Conservation (phyloP, 2,329 filamentous ascomycete species). For the Phialemoniopsis sp. region DNA sequence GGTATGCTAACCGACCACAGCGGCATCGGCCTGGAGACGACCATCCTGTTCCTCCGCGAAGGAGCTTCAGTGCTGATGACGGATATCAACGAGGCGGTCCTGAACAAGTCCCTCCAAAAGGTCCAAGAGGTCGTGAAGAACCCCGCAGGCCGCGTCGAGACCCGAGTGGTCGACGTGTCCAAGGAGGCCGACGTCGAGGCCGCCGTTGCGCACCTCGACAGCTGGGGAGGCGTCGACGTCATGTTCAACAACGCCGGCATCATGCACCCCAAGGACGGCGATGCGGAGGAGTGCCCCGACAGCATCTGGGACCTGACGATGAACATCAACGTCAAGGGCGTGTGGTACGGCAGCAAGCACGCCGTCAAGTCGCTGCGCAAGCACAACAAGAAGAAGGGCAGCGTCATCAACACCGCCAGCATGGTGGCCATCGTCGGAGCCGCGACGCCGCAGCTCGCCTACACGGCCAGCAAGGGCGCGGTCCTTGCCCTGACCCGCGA, state of each 20-base stretch:
- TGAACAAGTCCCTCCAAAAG: no score
- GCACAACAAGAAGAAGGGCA: conserved; percentile 71
- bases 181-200: conserved; percentile 75
- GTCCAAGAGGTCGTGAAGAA: no score
- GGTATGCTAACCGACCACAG: no score
- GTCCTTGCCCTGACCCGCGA: conserved; percentile 85
- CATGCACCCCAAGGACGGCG: conserved; percentile 79
- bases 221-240: conserved; percentile 81
- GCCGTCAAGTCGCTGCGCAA: conserved; percentile 75
- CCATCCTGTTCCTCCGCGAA: not conserved
- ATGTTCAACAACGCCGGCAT: conserved; percentile 97
- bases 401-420: conserved; percentile 86
- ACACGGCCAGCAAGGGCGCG: conserved; percentile 88
- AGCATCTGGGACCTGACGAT: conserved; percentile 91
- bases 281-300: conserved; percentile 79
- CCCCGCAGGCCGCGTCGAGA: conserved; percentile 15
- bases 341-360: conserved; percentile 92
- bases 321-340: conserved; percentile 91
- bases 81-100: no score
- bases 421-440: conserved; percentile 82
- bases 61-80: no score
- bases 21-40: conserved; percentile 1
- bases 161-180: conserved; percentile 61
- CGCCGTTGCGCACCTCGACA: conserved; percentile 67
- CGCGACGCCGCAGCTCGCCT: conserved; percentile 82